phyloP scores from a whole-genome alignment of 116 monocot genomes.

The Phalaenopsis hybrid region DNA sequence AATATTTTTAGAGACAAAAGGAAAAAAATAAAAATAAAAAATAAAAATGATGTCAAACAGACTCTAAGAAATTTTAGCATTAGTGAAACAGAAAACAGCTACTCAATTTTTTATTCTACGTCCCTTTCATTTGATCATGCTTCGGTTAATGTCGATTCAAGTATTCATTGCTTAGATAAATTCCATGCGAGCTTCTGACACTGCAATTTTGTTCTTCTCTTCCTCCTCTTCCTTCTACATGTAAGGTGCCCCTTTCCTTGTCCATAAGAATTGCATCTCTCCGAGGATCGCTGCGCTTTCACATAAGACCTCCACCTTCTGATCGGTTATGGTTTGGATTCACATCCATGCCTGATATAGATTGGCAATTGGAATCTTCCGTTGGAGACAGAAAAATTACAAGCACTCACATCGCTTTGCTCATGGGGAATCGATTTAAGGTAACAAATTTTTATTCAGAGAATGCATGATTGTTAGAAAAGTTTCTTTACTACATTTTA shows the following conservation, averaged over 20 bases:
- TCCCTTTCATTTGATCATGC: no score
- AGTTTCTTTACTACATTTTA: not conserved
- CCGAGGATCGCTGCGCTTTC: constrained; percentile 68
- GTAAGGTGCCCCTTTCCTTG: constrained; percentile 80
- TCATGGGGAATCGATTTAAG: constrained; percentile 82
- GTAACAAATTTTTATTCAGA: constrained; percentile 21
- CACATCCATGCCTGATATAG: constrained; percentile 63
- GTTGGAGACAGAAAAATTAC: constrained; percentile 81
- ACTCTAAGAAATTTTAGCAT: no score
- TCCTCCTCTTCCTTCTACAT: no score
- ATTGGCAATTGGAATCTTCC: constrained; percentile 72
- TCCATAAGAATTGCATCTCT: constrained; percentile 56
- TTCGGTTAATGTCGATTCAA: no score
- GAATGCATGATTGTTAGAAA: not conserved
- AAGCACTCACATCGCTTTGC: constrained; percentile 51
- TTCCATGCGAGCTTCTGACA: not conserved
- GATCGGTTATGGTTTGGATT: constrained; percentile 71
- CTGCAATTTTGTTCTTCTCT: not conserved
- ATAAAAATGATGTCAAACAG: no score
- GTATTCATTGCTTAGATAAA: no score
- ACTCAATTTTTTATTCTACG: no score
- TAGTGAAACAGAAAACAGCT: no score
- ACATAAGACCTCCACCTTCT: constrained; percentile 67
- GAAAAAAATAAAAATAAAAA: no score
- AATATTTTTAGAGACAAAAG: no score